Evolutionary conservation across 2,329 filamentous ascomycete species (phyloP).

Genomic region (Penicillium vulpinum): DNA sequence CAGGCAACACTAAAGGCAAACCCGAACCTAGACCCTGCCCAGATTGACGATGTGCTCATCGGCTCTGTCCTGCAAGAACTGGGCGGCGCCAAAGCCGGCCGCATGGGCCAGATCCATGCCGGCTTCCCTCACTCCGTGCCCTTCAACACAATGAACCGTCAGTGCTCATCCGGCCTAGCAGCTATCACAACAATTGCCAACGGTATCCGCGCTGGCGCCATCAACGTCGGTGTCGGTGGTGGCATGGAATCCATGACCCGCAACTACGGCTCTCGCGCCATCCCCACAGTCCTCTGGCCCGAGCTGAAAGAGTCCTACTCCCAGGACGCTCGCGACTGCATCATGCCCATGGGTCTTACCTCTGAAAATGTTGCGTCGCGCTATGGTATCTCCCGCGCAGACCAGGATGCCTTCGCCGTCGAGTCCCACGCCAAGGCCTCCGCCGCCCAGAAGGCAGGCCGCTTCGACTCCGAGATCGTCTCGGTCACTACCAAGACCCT

Average conservation of each 20-base stretch:
- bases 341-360: conserved; percentile 93
- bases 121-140: conserved; percentile 71
- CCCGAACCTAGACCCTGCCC: conserved; percentile 67
- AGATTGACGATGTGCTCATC: conserved; percentile 78
- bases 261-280: conserved; percentile 83
- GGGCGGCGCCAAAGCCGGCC: conserved; percentile 83
- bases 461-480: conserved; percentile 77
- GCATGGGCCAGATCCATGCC: conserved; percentile 85
- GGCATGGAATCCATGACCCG: conserved; percentile 97
- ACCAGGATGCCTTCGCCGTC: conserved; percentile 82
- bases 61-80: conserved; percentile 90
- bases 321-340: conserved; percentile 75
- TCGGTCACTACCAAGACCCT: conserved; percentile 71
- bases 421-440: conserved; percentile 72
- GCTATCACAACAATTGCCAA: conserved; percentile 73
- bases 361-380: conserved; percentile 82
- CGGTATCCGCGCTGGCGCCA: conserved; percentile 71
- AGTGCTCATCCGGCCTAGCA: conserved; percentile 76
- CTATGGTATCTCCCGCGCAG: conserved; percentile 69
- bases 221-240: conserved; percentile 74
- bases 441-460: conserved; percentile 65
- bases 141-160: conserved; percentile 85
- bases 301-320: conserved; percentile 63
- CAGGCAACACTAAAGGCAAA: conserved; percentile 70
- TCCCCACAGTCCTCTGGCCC: conserved; percentile 78